phyloP scores from a whole-genome alignment of 1,139 yeast species.

The Pichiaceae sp. region DNA sequence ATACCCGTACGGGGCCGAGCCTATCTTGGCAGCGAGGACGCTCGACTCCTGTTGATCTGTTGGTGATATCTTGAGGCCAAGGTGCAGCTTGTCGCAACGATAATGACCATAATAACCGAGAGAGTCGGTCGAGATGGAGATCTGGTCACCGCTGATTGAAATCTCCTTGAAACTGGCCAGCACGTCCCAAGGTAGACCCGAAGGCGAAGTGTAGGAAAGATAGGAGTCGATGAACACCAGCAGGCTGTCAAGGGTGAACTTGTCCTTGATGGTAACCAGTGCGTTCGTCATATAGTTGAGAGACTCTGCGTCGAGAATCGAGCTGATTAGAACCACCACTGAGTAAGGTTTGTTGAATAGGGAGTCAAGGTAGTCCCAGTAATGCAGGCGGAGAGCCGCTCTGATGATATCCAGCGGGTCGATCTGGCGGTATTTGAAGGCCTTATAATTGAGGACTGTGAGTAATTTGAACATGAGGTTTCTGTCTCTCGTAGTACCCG shows the following conservation, averaged over 20 bases:
- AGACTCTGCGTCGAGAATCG: slow-evolving; percentile 12
- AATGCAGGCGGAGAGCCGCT: slow-evolving; percentile 5
- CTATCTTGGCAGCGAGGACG: not conserved
- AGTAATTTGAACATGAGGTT: slow-evolving; percentile 4
- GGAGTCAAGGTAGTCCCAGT: slow-evolving; percentile 9
- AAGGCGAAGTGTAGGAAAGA: not conserved
- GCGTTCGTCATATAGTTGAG: slow-evolving; percentile 10
- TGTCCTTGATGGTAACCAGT: not conserved
- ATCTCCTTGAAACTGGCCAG: not conserved
- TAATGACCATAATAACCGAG: not conserved
- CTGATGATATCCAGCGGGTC: slow-evolving; percentile 6
- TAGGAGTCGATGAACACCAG: not conserved
- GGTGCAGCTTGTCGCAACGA: not conserved
- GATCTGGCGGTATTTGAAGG: not conserved
- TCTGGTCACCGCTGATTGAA: not conserved
- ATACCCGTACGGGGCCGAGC: not conserved
- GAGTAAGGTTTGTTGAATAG: slow-evolving; percentile 7
- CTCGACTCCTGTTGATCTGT: not conserved
- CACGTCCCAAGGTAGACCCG: not conserved
- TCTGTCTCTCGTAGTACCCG: slow-evolving; percentile 4
- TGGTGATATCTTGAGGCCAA: not conserved
- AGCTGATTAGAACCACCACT: slow-evolving; percentile 9
- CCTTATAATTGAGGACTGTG: not conserved
- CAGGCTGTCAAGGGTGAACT: not conserved
- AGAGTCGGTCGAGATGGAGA: not conserved